These are phyloP conservation scores for Pleurotus platypus DNA, from an alignment of 768 basidiomycete genomes.

Conservation along the genomic window DNA sequence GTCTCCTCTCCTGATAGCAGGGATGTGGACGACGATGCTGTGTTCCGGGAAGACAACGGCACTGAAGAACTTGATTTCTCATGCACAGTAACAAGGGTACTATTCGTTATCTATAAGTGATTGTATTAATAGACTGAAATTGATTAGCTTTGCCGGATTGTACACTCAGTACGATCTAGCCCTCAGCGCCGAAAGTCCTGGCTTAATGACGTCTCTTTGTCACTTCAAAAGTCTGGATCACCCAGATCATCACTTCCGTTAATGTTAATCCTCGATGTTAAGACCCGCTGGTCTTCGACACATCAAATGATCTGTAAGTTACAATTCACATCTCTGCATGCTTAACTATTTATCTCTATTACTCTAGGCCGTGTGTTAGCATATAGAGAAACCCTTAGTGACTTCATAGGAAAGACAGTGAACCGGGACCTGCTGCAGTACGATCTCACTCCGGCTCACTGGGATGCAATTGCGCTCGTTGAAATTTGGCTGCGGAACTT, in stretches of 20 bases:
- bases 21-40: slow-evolving; percentile 10
- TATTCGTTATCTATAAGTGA: too few relatives aligned
- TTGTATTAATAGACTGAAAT: too few relatives aligned
- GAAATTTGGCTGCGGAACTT: background rate
- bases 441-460: too few relatives aligned
- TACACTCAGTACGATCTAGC: slow-evolving; percentile 8
- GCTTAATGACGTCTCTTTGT: background rate
- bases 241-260: slow-evolving; percentile 6
- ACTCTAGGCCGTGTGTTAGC: background rate
- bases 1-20: slow-evolving; percentile 9
- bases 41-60: slow-evolving; percentile 9
- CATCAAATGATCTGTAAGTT: slow-evolving; percentile 26
- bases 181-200: slow-evolving; percentile 14
- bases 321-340: background rate
- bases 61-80: too few relatives aligned
- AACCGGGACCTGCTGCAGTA: too few relatives aligned
- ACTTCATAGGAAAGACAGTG: background rate
- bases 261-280: slow-evolving; percentile 27
- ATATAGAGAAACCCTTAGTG: background rate
- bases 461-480: too few relatives aligned
- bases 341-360: background rate
- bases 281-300: slow-evolving; percentile 25
- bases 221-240: background rate
- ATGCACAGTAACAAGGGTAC: too few relatives aligned
- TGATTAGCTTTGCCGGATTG: too few relatives aligned